These are phyloP conservation scores for Vinca minor DNA, from an alignment of 257 asterid genomes.

Conservation along the genomic window DNA sequence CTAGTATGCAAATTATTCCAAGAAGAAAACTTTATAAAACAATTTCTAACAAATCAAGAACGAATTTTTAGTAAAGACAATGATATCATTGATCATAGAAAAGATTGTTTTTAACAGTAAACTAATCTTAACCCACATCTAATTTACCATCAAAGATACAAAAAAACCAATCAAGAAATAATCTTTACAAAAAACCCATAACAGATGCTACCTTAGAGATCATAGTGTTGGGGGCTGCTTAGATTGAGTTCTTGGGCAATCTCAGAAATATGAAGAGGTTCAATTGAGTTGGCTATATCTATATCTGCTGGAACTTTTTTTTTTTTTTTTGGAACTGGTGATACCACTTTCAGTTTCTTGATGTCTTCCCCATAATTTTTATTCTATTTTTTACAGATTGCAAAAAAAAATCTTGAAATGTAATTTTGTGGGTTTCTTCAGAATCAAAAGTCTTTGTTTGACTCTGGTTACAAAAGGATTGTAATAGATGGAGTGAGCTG, in stretches of 20 bases:
- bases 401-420: slow-evolving; percentile 1
- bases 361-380: slow-evolving; percentile 53
- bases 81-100: neutral
- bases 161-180: neutral
- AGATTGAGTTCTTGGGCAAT: slow-evolving; percentile 76
- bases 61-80: neutral
- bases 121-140: no score
- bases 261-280: slow-evolving; percentile 70
- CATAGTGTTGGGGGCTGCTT: slow-evolving; percentile 56
- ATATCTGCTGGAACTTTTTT: slow-evolving; percentile 98
- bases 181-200: neutral
- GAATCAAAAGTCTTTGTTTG: no score
- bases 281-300: slow-evolving; percentile 87
- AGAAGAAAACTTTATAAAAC: no score
- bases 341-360: slow-evolving; percentile 55
- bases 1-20: neutral
- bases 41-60: neutral
- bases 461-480: no score
- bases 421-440: neutral
- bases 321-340: no score
- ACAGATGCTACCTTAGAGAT: slow-evolving; percentile 67
- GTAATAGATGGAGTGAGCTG: no score
- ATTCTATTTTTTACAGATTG: neutral
- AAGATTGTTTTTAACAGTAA: no score
- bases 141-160: no score